Conservation (phyloP, 768 basidiomycete genomes). For the Albatrellus ellisii region DNA sequence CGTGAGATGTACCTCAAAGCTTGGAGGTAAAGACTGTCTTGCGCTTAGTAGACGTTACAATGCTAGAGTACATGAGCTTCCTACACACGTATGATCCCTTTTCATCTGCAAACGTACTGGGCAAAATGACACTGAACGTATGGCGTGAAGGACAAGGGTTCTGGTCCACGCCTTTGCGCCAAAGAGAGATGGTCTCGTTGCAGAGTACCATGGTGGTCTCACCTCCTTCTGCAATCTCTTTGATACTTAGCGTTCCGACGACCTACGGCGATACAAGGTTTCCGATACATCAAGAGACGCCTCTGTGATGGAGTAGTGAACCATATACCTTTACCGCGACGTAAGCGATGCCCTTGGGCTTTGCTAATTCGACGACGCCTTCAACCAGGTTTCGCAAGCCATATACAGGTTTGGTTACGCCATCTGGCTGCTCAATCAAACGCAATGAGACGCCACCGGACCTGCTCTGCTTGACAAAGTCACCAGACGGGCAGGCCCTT, state of each 20-base stretch:
- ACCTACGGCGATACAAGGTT: slow-evolving; percentile 12
- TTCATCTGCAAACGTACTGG: slow-evolving; percentile 42
- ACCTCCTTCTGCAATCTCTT: slow-evolving; percentile 35
- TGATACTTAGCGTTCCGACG: slow-evolving; percentile 17
- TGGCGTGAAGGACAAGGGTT: slow-evolving; percentile 37
- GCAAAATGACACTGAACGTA: slow-evolving; percentile 42
- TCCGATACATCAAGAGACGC: neutral
- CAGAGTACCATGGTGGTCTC: slow-evolving; percentile 37
- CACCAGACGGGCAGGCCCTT: neutral
- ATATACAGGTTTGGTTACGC: slow-evolving; percentile 5
- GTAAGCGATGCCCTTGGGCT: slow-evolving; percentile 7
- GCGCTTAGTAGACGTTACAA: neutral
- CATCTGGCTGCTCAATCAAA: slow-evolving; percentile 4
- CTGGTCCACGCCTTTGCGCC: slow-evolving; percentile 34
- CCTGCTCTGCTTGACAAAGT: slow-evolving; percentile 13
- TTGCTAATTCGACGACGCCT: slow-evolving; percentile 8
- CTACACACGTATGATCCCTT: slow-evolving; percentile 44
- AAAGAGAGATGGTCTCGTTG: slow-evolving; percentile 38
- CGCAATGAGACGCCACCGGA: slow-evolving; percentile 8
- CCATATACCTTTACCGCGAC: slow-evolving; percentile 11
- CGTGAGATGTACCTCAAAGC: slow-evolving; percentile 49
- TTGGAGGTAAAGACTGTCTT: slow-evolving; percentile 54
- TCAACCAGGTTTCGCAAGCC: slow-evolving; percentile 7
- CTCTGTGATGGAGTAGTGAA: neutral
- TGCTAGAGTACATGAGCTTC: too few relatives aligned